Conservation (phyloP, 2,329 filamentous ascomycete species). For the Elsinoe fawcettii region DNA sequence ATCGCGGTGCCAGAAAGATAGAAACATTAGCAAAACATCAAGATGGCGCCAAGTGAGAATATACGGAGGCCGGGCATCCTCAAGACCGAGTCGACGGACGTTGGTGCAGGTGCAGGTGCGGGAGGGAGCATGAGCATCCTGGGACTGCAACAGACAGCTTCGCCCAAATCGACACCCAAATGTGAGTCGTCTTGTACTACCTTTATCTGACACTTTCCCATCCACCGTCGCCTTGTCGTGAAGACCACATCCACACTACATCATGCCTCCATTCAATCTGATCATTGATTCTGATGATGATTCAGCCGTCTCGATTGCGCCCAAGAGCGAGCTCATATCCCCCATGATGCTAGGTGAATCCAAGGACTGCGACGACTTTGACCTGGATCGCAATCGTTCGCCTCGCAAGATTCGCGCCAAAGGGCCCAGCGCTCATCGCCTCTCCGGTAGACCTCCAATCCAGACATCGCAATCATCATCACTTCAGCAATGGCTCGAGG, state of each 20-base stretch:
- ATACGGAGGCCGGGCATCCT: conserved; percentile 1
- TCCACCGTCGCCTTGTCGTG: background rate
- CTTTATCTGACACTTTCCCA: background rate
- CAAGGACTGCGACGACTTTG: conserved; percentile 38
- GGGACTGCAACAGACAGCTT: background rate
- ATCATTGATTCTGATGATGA: conserved; percentile 13
- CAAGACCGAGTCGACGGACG: conserved; percentile 6
- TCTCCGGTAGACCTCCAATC: conserved; percentile 34
- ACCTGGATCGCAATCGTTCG: conserved; percentile 28
- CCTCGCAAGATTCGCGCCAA: conserved; percentile 33
- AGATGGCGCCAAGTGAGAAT: conserved; percentile 1
- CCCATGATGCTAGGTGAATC: conserved; percentile 39
- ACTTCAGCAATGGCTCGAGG: conserved; percentile 14
- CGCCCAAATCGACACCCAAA: conserved; percentile 15
- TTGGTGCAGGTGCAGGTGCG: background rate
- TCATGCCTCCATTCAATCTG: background rate
- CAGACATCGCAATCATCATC: conserved; percentile 11
- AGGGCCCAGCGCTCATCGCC: conserved; percentile 31
- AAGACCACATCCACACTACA: background rate
- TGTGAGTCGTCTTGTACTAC: conserved; percentile 9
- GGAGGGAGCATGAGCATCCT: background rate
- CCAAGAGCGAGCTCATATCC: conserved; percentile 39
- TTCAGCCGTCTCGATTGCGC: conserved; percentile 40
- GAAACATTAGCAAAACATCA: background rate
- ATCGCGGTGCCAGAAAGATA: background rate